phyloP scores from a whole-genome alignment of 2,329 filamentous ascomycete genomes.

The Alternaria sp. region DNA sequence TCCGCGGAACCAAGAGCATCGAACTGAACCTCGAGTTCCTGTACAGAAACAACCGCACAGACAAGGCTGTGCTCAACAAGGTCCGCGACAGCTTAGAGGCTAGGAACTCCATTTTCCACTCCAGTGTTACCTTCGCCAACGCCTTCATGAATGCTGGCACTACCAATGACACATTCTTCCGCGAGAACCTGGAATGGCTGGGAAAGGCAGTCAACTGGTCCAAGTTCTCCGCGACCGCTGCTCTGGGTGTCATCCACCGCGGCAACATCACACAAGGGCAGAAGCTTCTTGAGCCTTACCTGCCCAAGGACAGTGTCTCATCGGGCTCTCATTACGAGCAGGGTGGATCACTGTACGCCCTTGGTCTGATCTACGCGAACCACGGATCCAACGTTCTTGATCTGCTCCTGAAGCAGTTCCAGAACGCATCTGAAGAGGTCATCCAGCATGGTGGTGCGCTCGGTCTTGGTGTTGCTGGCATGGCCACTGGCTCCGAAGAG shows the following conservation, averaged over 20 bases:
- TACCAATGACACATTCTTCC: conserved; percentile 97
- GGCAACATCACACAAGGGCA: conserved; percentile 93
- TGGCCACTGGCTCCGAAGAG: conserved; percentile 90
- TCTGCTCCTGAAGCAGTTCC: conserved; percentile 78
- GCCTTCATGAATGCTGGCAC: conserved; percentile 99
- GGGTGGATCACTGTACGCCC: conserved; percentile 92
- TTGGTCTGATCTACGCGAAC: conserved; percentile 96
- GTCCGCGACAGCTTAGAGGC: conserved; percentile 94
- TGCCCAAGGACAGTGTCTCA: conserved; percentile 78
- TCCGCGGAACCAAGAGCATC: conserved; percentile 92
- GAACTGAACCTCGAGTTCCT: conserved; percentile 95
- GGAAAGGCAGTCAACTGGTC: conserved; percentile 99
- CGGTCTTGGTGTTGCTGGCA: conserved; percentile 93
- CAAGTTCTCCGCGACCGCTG: conserved; percentile 97
- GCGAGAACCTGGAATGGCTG: conserved; percentile 96
- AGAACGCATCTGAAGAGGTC: conserved; percentile 81
- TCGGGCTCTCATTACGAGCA: conserved; percentile 90
- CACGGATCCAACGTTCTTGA: conserved; percentile 89
- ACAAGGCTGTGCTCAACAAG: conserved; percentile 92
- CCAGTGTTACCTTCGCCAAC: conserved; percentile 94
- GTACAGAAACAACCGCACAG: conserved; percentile 92
- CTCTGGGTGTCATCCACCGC: conserved; percentile 93
- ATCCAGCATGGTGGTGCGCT: conserved; percentile 96
- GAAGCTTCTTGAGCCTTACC: conserved; percentile 92
- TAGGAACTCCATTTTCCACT: conserved; percentile 98